phyloP scores from a whole-genome alignment of 768 basidiomycete genomes.

The Sistotremastrum niveocremeum region DNA sequence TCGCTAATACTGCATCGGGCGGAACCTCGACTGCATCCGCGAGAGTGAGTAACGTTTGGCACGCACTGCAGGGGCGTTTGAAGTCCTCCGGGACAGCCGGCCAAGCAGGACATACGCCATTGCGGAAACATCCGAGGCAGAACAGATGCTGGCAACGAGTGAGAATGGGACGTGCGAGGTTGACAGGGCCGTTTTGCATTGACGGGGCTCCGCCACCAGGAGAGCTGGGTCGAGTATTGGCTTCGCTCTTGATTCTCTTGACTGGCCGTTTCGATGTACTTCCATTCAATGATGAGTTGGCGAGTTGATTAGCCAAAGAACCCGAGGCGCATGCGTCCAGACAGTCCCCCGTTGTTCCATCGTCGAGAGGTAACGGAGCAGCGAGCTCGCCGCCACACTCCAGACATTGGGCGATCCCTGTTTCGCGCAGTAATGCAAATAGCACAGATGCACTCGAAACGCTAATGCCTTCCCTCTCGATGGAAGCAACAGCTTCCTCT shows the following conservation, averaged over 20 bases:
- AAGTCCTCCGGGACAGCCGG: constrained; percentile 49
- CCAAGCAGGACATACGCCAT: constrained; percentile 69
- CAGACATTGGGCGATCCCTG: constrained; percentile 76
- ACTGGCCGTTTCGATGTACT: no score
- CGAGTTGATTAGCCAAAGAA: background rate
- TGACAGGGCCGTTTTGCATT: constrained; percentile 57
- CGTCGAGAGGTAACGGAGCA: constrained; percentile 28
- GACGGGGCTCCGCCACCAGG: constrained; percentile 53
- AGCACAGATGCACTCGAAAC: constrained; percentile 64
- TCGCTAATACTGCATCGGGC: constrained; percentile 25
- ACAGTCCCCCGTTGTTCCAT: constrained; percentile 1
- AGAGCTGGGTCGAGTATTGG: constrained; percentile 23
- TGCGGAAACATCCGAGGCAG: constrained; percentile 75
- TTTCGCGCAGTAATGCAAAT: constrained; percentile 73
- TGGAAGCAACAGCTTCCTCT: constrained; percentile 46
- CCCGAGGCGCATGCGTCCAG: background rate
- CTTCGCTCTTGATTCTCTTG: no score
- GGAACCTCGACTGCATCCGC: constrained; percentile 77
- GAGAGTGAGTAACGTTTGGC: constrained; percentile 52
- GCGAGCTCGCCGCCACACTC: constrained; percentile 78
- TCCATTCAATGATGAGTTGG: background rate
- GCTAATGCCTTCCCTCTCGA: constrained; percentile 69
- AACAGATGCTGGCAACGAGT: constrained; percentile 93
- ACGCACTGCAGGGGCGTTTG: constrained; percentile 61
- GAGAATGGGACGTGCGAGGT: constrained; percentile 46